Evolutionary conservation across 176 grass and related monocot genomes (phyloP).

Genomic region (Zea luxurians): DNA sequence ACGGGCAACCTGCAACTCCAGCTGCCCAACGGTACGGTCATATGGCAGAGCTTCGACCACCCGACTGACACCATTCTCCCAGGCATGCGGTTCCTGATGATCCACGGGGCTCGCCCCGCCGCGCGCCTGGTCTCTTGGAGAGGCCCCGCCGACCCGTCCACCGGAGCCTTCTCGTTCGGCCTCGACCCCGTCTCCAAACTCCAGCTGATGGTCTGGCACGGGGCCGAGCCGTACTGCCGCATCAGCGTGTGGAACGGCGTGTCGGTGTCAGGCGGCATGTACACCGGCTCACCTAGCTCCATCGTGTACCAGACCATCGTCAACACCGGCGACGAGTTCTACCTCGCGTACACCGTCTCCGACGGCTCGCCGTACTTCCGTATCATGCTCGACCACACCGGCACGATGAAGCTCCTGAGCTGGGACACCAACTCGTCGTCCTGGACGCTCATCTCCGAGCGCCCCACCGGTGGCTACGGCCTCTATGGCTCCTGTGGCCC

Average conservation of each 20-base stretch:
- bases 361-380: neutral
- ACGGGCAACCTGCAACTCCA: constrained; percentile 37
- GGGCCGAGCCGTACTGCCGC: neutral
- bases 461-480: neutral
- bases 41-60: constrained; percentile 58
- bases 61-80: constrained; percentile 40
- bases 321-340: neutral
- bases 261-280: neutral
- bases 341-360: neutral
- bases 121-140: constrained; percentile 29
- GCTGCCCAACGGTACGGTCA: neutral
- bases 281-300: neutral
- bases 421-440: constrained; percentile 23
- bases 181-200: constrained; percentile 20
- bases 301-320: neutral
- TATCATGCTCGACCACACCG: constrained; percentile 32
- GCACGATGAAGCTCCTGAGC: neutral
- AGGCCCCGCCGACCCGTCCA: constrained; percentile 33
- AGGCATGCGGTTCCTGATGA: constrained; percentile 16
- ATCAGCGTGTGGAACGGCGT: constrained; percentile 15
- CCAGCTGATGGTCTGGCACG: constrained; percentile 34
- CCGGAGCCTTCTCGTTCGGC: constrained; percentile 33
- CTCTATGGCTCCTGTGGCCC: constrained; percentile 37
- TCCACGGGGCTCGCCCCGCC: neutral
- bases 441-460: neutral